A percentile compares a stretch with the other conserved stretches of the same genome.
phyloP scores from a whole-genome alignment of 176 grass and related monocot genomes.

The Triticum urartu region DNA sequence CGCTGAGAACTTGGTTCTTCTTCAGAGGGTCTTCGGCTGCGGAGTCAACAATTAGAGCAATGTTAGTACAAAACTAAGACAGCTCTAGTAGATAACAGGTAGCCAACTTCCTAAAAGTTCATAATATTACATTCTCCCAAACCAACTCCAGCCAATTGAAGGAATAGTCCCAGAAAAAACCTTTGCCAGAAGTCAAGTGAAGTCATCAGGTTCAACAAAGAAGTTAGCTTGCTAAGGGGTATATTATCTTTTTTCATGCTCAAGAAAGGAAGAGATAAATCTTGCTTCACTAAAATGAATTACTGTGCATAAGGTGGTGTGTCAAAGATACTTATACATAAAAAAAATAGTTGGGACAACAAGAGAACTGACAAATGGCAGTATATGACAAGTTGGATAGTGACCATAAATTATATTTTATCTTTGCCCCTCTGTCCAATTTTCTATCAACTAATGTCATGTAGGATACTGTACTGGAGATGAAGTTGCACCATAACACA shows the following conservation, averaged over 20 bases:
- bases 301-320: not conserved
- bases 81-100: not conserved
- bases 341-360: not conserved
- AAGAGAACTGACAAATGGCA: not conserved
- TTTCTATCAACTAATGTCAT: not conserved
- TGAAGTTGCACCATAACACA: not conserved
- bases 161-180: not conserved
- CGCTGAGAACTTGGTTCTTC: not conserved
- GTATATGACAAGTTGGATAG: not conserved
- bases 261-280: not conserved
- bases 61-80: not conserved
- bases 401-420: not conserved
- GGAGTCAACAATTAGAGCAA: constrained; percentile 19
- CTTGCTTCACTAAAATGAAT: not conserved
- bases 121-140: not conserved
- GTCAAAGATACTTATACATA: not conserved
- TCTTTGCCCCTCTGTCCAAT: not conserved
- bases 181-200: not conserved
- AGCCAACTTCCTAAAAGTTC: not conserved
- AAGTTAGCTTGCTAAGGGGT: not conserved
- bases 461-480: not conserved
- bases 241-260: not conserved
- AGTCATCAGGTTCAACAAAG: constrained; percentile 21
- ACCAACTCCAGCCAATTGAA: not conserved
- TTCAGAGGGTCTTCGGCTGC: constrained; percentile 37